Base-by-base conservation (phyloP, 78 protist species). In the Dictyostelium intermedium region DNA sequence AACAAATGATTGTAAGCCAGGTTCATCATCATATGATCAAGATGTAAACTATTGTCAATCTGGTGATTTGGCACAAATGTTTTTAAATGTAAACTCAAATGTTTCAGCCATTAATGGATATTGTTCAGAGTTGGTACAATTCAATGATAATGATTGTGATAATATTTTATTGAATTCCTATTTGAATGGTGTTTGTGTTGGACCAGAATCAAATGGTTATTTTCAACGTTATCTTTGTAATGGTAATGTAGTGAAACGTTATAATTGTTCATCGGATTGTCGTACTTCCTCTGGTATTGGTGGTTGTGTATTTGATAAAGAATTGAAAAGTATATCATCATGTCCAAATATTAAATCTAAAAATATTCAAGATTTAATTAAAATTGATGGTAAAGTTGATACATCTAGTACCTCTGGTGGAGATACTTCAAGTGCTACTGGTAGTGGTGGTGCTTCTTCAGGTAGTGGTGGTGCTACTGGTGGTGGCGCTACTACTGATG, bases 191-290 rank as follows among this genome's bases (percentile, higher is more conserved):
- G 79, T 34, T 3, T 72, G 79, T 72, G 45, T 18, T 30, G 79
- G 79, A 16, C 43, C 79, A 13, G 23, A 56, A 20, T 30, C 35
- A 30, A 72, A 66, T 27, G 74, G 74, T 11, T 66, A 13, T 72
- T 72, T 30, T 20, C 39, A 72, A 7, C 39, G 79, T 32, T 72
- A 72, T 72, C 1, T 34, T 72, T 72, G 79, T 34, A 34, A 34
- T 72, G 79, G 79, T 13, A 72, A 72, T 72, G 45, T 72, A 5
- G 79, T 34, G 4, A 72, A 72, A 72, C 79, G 79, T 72, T 72
- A 72, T 72, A 72, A 72, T 18, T 72, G 79, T 34, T 13, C 79
- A 10, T 72, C 79, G 2, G 39, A 72, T 72, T 72, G 79, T 18
- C 39, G 25, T 14, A 34, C 11, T 2, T 11, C 39, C 1, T 27